These are phyloP conservation scores for Fusarium annulatum DNA, from an alignment of 2,329 filamentous ascomycete species.

Conservation along the genomic window DNA sequence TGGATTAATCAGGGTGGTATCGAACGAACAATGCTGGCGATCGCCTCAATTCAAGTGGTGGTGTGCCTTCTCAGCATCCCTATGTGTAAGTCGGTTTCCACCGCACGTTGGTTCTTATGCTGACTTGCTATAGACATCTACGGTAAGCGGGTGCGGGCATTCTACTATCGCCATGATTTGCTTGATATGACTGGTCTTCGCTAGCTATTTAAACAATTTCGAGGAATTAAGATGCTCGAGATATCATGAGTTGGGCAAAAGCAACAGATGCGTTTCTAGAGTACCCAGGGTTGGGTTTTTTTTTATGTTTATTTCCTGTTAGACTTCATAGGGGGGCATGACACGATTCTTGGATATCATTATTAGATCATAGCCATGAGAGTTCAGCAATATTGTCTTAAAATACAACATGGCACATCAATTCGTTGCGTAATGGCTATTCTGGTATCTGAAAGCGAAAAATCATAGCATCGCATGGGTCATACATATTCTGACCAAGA, in stretches of 20 bases:
- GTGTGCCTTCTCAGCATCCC: conserved; percentile 81
- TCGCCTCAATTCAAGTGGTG: conserved; percentile 81
- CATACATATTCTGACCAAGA: not conserved
- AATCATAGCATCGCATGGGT: conserved; percentile 3
- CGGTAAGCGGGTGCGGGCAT: conserved; percentile 80
- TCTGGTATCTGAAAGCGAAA: conserved; percentile 5
- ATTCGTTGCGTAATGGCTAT: not conserved
- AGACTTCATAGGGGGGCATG: not conserved
- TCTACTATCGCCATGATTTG: conserved; percentile 80
- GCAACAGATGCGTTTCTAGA: not conserved
- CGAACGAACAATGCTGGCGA: conserved; percentile 71
- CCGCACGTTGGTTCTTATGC: not conserved
- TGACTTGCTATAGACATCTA: conserved; percentile 69
- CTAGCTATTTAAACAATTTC: conserved; percentile 20
- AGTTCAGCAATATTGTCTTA: not conserved
- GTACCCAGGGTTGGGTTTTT: not conserved
- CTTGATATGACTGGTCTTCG: conserved; percentile 55
- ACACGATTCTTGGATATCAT: not conserved
- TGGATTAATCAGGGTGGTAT: conserved; percentile 80
- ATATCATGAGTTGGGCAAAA: not conserved
- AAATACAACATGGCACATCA: not conserved
- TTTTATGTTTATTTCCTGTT: conserved; percentile 10
- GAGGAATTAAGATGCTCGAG: conserved; percentile 26
- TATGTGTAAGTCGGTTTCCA: conserved; percentile 80
- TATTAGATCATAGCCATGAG: not conserved